A percentile compares a stretch with the other conserved stretches of the same genome.
These are phyloP conservation scores for Boletales sp. DNA, from an alignment of 768 basidiomycete genomes.

Conservation along the genomic window DNA sequence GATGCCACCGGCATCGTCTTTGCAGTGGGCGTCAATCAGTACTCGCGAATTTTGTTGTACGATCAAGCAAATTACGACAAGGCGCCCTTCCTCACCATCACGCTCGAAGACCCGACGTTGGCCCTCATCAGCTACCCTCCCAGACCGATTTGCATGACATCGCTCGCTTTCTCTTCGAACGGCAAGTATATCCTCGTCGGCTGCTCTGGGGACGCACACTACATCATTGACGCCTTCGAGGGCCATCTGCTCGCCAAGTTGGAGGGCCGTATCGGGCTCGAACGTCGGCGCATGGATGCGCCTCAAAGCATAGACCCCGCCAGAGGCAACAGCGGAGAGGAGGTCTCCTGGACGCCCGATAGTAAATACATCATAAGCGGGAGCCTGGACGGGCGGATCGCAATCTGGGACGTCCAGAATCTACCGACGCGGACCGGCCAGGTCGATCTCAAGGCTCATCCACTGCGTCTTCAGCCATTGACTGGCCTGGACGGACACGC, in stretches of 20 bases:
- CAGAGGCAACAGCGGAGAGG: constrained; percentile 87
- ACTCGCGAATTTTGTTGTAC: constrained; percentile 79
- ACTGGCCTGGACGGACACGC: constrained; percentile 71
- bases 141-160: constrained; percentile 86
- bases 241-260: constrained; percentile 81
- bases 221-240: constrained; percentile 88
- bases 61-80: constrained; percentile 87
- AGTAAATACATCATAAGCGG: constrained; percentile 88
- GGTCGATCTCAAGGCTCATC: constrained; percentile 52
- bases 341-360: constrained; percentile 92
- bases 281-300: constrained; percentile 51
- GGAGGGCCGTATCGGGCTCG: constrained; percentile 80
- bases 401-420: constrained; percentile 81
- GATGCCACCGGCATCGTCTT: constrained; percentile 81
- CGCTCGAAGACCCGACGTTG: constrained; percentile 78
- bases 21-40: constrained; percentile 80
- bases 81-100: constrained; percentile 82
- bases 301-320: constrained; percentile 61
- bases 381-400: constrained; percentile 78
- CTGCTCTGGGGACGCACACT: constrained; percentile 90
- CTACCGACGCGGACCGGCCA: constrained; percentile 50
- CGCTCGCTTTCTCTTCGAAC: constrained; percentile 84
- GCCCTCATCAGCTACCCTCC: constrained; percentile 78
- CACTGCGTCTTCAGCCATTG: constrained; percentile 48
- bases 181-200: constrained; percentile 90